Conservation (phyloP, 768 basidiomycete genomes). For the Lepiota brunneoincarnata region DNA sequence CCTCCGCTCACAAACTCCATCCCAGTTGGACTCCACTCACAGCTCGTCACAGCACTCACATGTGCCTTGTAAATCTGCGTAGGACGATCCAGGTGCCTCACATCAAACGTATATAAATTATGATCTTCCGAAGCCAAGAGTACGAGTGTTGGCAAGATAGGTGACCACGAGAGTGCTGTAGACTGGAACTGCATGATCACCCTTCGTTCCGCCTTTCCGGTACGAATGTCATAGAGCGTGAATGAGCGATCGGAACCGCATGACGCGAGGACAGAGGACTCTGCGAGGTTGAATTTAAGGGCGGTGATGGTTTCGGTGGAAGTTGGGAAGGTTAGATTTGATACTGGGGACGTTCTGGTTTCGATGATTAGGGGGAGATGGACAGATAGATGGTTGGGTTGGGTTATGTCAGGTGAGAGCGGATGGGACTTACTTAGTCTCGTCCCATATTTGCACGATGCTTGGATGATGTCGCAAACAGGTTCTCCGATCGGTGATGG, state of each 20-base stretch:
- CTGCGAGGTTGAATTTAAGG: slow-evolving; percentile 91
- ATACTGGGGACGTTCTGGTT: slow-evolving; percentile 75
- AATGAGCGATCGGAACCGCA: slow-evolving; percentile 95
- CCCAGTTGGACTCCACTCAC: slow-evolving; percentile 97
- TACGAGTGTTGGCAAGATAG: slow-evolving; percentile 88
- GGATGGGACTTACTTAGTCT: slow-evolving; percentile 69
- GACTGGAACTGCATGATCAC: slow-evolving; percentile 93
- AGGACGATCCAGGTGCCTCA: slow-evolving; percentile 77
- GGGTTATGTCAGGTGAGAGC: background rate
- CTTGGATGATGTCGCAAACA: slow-evolving; percentile 95
- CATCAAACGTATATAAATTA: slow-evolving; percentile 97
- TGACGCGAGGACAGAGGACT: slow-evolving; percentile 92
- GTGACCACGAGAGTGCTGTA: slow-evolving; percentile 93
- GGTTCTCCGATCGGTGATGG: slow-evolving; percentile 84
- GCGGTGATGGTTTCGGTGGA: slow-evolving; percentile 86
- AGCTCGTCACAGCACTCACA: slow-evolving; percentile 93
- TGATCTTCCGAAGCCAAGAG: slow-evolving; percentile 98
- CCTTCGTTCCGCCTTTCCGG: slow-evolving; percentile 91
- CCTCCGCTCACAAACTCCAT: slow-evolving; percentile 94
- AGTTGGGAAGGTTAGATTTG: slow-evolving; percentile 83
- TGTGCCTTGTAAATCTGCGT: slow-evolving; percentile 97
- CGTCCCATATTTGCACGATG: slow-evolving; percentile 96
- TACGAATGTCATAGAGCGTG: slow-evolving; percentile 93
- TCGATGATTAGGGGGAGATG: background rate
- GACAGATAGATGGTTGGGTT: background rate